phyloP scores from a whole-genome alignment of 768 basidiomycete species.

The Suillus subaureus region DNA sequence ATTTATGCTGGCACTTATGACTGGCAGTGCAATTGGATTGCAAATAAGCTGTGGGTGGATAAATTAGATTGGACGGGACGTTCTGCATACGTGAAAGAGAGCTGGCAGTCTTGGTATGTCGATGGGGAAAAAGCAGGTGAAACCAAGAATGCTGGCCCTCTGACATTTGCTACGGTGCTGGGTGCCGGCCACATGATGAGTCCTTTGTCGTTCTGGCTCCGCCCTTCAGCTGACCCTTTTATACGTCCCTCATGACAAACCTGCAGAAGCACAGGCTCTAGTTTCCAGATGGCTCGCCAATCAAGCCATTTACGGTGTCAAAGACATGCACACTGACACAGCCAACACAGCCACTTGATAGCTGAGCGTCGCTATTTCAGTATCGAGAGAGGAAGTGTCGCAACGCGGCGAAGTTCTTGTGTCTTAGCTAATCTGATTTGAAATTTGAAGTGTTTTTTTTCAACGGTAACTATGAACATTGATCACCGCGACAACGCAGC shows the following conservation, averaged over 20 bases:
- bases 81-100: constrained; percentile 43
- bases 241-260: constrained; percentile 71
- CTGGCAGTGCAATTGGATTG: constrained; percentile 64
- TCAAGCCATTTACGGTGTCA: constrained; percentile 38
- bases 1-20: constrained; percentile 60
- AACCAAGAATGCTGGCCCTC: constrained; percentile 53
- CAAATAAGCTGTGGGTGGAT: constrained; percentile 63
- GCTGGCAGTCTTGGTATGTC: constrained; percentile 57
- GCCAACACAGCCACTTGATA: not conserved
- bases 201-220: constrained; percentile 10
- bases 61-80: constrained; percentile 62
- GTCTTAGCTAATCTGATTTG: not conserved
- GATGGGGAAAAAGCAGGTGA: constrained; percentile 55
- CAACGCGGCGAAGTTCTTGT: not conserved
- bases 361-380: not conserved
- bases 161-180: constrained; percentile 66
- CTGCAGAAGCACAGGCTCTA: constrained; percentile 63
- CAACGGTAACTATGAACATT: not conserved
- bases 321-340: not conserved
- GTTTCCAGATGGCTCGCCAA: constrained; percentile 63
- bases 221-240: constrained; percentile 21
- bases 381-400: not conserved
- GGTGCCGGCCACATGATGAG: constrained; percentile 80
- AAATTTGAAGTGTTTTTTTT: constrained; percentile 6
- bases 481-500: not conserved